phyloP scores from a whole-genome alignment of 345 rosid genomes.

The Mallotus nudiflorus region DNA sequence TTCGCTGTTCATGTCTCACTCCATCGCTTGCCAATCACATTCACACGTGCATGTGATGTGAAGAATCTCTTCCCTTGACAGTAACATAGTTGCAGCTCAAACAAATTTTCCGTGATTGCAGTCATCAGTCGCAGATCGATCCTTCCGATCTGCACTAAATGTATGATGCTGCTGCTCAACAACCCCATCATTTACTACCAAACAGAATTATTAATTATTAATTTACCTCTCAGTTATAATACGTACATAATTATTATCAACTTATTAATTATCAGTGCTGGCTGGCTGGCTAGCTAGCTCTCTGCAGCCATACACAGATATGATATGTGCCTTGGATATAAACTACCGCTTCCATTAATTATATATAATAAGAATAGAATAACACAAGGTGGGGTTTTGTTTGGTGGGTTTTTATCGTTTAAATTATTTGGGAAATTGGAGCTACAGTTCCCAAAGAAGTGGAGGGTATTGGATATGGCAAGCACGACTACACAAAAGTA shows the following conservation, averaged over 20 bases:
- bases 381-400: conserved; percentile 11
- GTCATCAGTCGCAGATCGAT: conserved; percentile 22
- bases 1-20: conserved; percentile 3
- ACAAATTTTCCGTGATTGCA: conserved; percentile 38
- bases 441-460: conserved; percentile 48
- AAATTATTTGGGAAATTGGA: conserved; percentile 33
- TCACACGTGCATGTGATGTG: conserved; percentile 35
- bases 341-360: too few relatives aligned
- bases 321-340: too few relatives aligned
- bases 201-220: conserved; percentile 34
- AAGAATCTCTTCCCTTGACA: conserved; percentile 25
- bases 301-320: too few relatives aligned
- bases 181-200: conserved; percentile 35
- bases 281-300: too few relatives aligned
- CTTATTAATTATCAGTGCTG: too few relatives aligned
- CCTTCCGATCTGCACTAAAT: too few relatives aligned
- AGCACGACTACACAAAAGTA: conserved; percentile 16
- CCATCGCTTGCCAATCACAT: neutral
- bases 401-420: conserved; percentile 6
- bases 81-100: conserved; percentile 1
- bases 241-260: neutral
- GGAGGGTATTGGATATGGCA: conserved; percentile 25
- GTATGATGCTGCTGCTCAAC: neutral
- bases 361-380: neutral
- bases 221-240: neutral